A percentile compares a stretch with the other conserved stretches of the same genome.
Evolutionary conservation across 495 filamentous ascomycete species (phyloP).

Genomic region (Acidiella bohemica): DNA sequence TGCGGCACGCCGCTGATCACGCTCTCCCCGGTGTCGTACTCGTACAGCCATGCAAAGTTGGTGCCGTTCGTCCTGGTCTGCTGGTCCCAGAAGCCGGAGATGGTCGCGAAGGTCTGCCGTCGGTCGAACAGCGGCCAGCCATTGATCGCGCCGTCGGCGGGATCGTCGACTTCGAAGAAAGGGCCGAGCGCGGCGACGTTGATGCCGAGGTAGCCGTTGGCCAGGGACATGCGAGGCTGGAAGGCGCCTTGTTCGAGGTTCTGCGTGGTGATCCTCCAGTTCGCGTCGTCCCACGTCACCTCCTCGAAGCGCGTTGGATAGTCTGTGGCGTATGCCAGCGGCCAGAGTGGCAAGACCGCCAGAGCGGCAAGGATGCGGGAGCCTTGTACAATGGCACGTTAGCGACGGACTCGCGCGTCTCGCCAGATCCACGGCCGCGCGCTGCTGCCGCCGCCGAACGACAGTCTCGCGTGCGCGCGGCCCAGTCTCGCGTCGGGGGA

Average conservation of each 20-base stretch:
- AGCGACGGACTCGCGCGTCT: too few relatives aligned
- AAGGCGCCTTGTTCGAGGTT: conserved; percentile 46
- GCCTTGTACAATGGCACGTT: too few relatives aligned
- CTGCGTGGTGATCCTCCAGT: conserved; percentile 47
- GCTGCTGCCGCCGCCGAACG: too few relatives aligned
- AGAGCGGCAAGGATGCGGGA: too few relatives aligned
- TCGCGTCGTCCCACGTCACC: conserved; percentile 47
- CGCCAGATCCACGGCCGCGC: too few relatives aligned
- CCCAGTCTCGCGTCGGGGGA: too few relatives aligned
- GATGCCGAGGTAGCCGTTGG: conserved; percentile 43
- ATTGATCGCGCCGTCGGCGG: conserved; percentile 35
- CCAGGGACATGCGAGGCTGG: conserved; percentile 48
- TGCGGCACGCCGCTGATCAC: conserved; percentile 64
- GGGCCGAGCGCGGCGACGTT: conserved; percentile 49
- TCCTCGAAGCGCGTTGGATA: conserved; percentile 21
- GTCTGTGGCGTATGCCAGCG: too few relatives aligned
- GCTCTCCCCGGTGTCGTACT: conserved; percentile 55
- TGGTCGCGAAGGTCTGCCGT: conserved; percentile 58
- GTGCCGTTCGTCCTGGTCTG: conserved; percentile 49
- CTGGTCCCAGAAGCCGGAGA: conserved; percentile 58
- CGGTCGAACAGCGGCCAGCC: conserved; percentile 62
- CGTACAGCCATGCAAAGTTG: conserved; percentile 59
- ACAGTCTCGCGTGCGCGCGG: too few relatives aligned
- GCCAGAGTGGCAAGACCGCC: too few relatives aligned
- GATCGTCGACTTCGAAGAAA: conserved; percentile 51